Percentiles rank a stretch among this genome's conserved stretches.
Conservation (phyloP, 2,329 filamentous ascomycete genomes). For the Penicillium sp. region DNA sequence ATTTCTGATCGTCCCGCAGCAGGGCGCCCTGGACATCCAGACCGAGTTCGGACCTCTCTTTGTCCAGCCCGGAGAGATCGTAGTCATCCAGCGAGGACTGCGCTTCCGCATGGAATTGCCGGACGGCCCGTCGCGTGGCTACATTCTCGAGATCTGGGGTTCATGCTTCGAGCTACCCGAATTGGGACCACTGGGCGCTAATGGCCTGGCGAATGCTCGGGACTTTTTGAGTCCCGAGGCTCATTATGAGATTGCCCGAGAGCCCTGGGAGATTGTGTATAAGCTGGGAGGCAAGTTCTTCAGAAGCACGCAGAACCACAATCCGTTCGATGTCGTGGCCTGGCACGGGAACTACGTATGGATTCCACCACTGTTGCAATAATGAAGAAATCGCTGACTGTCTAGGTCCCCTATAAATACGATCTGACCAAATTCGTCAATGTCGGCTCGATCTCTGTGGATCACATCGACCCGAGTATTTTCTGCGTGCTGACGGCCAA, state of each 20-base stretch:
- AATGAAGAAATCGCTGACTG: not conserved
- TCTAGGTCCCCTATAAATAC: conserved; percentile 40
- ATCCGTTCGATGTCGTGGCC: conserved; percentile 66
- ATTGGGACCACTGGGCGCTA: conserved; percentile 62
- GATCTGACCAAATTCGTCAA: conserved; percentile 41
- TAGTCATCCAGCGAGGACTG: conserved; percentile 62
- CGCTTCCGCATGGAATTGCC: conserved; percentile 59
- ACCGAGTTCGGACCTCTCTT: conserved; percentile 63
- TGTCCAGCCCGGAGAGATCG: conserved; percentile 64
- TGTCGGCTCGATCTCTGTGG: conserved; percentile 38
- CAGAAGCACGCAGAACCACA: conserved; percentile 57
- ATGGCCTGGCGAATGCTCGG: conserved; percentile 60
- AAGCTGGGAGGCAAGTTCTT: conserved; percentile 62
- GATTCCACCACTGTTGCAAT: not conserved
- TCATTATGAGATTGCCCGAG: conserved; percentile 52
- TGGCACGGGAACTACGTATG: conserved; percentile 64
- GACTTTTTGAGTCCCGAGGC: conserved; percentile 63
- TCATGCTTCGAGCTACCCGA: conserved; percentile 63
- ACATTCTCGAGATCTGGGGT: conserved; percentile 64
- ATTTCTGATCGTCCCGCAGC: conserved; percentile 60
- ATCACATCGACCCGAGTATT: conserved; percentile 42
- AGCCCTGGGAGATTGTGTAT: conserved; percentile 55
- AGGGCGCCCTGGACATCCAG: conserved; percentile 62
- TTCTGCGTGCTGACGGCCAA: conserved; percentile 42
- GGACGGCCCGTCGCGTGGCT: conserved; percentile 59